A percentile compares a stretch with the other conserved stretches of the same genome.
Conservation (phyloP, 2,329 filamentous ascomycete genomes). For the Fusarium citri region DNA sequence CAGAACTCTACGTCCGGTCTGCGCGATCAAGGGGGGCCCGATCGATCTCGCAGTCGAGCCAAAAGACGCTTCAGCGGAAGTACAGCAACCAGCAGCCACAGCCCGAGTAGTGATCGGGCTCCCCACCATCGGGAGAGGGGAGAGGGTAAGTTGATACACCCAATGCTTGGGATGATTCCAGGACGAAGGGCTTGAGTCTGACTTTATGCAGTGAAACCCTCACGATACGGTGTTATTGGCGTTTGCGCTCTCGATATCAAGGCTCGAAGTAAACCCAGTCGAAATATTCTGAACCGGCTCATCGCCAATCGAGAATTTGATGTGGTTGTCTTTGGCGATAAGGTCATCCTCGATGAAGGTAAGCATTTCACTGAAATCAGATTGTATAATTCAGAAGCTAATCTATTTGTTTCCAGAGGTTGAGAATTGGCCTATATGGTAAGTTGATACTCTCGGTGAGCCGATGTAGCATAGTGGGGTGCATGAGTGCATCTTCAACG, state of each 20-base stretch:
- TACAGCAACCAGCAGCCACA: slow-evolving; percentile 84
- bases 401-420: slow-evolving; percentile 66
- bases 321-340: slow-evolving; percentile 97
- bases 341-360: slow-evolving; percentile 96
- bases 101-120: slow-evolving; percentile 77
- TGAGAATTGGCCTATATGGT: slow-evolving; percentile 95
- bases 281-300: slow-evolving; percentile 93
- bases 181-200: slow-evolving; percentile 35
- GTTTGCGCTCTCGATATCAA: slow-evolving; percentile 97
- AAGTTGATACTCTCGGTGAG: slow-evolving; percentile 54
- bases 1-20: slow-evolving; percentile 50
- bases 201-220: slow-evolving; percentile 62
- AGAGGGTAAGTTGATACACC: slow-evolving; percentile 55
- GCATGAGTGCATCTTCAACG: slow-evolving; percentile 25
- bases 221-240: slow-evolving; percentile 78
- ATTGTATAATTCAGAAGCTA: slow-evolving; percentile 22
- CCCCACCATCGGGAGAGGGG: slow-evolving; percentile 68
- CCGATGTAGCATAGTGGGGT: slow-evolving; percentile 50
- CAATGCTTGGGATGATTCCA: not conserved
- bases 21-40: slow-evolving; percentile 58
- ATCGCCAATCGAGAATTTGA: slow-evolving; percentile 94
- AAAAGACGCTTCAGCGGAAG: slow-evolving; percentile 85
- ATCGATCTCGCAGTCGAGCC: slow-evolving; percentile 73
- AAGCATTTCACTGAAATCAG: slow-evolving; percentile 42
- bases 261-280: slow-evolving; percentile 94